phyloP scores from a whole-genome alignment of 164 flowering plant species.

The Magnolia kwangsiensis region DNA sequence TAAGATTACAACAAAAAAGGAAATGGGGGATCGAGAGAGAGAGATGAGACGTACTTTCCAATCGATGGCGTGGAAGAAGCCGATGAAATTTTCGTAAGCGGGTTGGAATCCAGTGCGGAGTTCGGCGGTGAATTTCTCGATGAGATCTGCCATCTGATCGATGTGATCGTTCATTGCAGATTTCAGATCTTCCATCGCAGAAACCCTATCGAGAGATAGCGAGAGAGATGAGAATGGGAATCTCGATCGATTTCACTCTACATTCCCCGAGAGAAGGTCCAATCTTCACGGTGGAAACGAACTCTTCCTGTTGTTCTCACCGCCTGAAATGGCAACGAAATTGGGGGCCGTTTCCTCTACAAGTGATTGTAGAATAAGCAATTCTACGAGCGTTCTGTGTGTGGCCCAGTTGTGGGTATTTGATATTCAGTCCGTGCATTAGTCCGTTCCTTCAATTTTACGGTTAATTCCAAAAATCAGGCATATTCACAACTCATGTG shows the following conservation, averaged over 20 bases:
- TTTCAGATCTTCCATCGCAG: constrained; percentile 59
- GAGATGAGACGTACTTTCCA: constrained; percentile 62
- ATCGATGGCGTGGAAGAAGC: constrained; percentile 91
- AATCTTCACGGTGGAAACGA: too few species aligned
- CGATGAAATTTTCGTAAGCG: constrained; percentile 74
- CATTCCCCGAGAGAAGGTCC: too few species aligned
- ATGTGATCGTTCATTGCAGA: constrained; percentile 60
- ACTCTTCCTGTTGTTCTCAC: too few species aligned
- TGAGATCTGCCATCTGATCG: constrained; percentile 69
- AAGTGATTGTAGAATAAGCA: too few species aligned
- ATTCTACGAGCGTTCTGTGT: too few species aligned
- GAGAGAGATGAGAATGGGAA: neutral
- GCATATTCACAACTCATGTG: too few species aligned
- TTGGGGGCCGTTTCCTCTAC: too few species aligned
- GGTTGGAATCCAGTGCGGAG: constrained; percentile 69
- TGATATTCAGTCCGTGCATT: too few species aligned
- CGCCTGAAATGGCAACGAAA: neutral
- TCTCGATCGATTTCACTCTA: too few species aligned
- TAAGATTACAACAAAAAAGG: neutral
- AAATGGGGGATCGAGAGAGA: neutral
- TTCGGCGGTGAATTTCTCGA: constrained; percentile 63
- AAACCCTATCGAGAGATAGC: neutral
- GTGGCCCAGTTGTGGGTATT: too few species aligned
- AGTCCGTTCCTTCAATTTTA: too few species aligned
- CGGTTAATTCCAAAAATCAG: too few species aligned